phyloP scores from a whole-genome alignment of 768 basidiomycete genomes.

The Hydnomerulius pinastri region DNA sequence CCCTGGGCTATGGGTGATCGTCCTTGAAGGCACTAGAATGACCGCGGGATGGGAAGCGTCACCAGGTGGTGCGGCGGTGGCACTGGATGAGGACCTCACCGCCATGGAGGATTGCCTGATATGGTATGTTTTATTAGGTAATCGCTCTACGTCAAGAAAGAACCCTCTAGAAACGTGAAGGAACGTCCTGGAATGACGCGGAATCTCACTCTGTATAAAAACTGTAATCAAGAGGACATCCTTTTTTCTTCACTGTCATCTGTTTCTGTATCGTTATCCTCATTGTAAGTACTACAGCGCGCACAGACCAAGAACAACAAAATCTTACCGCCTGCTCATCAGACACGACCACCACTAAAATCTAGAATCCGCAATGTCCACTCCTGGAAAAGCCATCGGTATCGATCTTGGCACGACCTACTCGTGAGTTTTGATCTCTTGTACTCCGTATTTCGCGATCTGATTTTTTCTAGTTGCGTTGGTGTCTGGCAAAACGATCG shows the following conservation, averaged over 20 bases:
- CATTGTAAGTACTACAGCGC: slow-evolving; percentile 20
- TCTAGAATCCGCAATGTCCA: slow-evolving; percentile 44
- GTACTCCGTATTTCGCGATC: slow-evolving; percentile 1
- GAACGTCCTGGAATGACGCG: slow-evolving; percentile 36
- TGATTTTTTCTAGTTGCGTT: slow-evolving; percentile 69
- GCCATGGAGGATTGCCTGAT: slow-evolving; percentile 1
- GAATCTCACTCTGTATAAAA: slow-evolving; percentile 34
- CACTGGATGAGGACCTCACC: neutral
- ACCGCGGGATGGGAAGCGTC: neutral
- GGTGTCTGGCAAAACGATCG: slow-evolving; percentile 99
- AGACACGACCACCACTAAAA: slow-evolving; percentile 13
- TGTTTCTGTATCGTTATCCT: slow-evolving; percentile 10
- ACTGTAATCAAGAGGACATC: slow-evolving; percentile 7
- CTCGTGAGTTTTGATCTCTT: slow-evolving; percentile 56
- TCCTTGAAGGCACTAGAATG: neutral
- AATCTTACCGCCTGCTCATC: slow-evolving; percentile 7
- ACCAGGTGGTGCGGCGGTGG: too few species aligned
- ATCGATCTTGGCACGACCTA: slow-evolving; percentile 93
- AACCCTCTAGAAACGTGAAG: slow-evolving; percentile 34
- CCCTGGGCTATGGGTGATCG: neutral
- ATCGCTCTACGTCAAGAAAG: slow-evolving; percentile 32
- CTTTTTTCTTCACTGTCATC: slow-evolving; percentile 14
- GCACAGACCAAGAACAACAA: neutral
- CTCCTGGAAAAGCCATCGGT: slow-evolving; percentile 88
- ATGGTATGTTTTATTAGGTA: slow-evolving; percentile 32